A percentile compares a stretch with the other conserved stretches of the same genome.
Conservation (phyloP, 1,284 basidiomycete genomes). For the Mycena citricolor region DNA sequence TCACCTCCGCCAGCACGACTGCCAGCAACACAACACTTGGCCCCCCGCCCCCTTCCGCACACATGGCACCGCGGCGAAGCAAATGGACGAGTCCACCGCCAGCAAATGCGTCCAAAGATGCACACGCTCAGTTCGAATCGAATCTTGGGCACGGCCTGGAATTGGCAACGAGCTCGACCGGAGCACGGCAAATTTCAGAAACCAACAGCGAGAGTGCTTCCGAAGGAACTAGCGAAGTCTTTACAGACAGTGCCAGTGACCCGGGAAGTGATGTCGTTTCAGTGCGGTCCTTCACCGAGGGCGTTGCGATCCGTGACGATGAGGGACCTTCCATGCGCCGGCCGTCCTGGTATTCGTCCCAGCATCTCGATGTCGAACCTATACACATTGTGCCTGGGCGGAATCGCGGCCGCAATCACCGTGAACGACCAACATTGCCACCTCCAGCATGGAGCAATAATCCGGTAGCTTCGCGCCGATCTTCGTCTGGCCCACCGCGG, state of each 20-base stretch:
- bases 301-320: constrained; percentile 15
- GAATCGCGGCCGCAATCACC: constrained; percentile 20
- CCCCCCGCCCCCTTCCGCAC: constrained; percentile 53
- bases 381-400: constrained; percentile 1
- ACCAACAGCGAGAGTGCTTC: constrained; percentile 14
- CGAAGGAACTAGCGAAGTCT: constrained; percentile 21
- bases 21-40: constrained; percentile 34
- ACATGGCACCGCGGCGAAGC: constrained; percentile 74
- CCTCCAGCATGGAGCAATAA: constrained; percentile 15
- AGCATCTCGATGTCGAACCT: constrained; percentile 16
- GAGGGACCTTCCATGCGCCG: constrained; percentile 12
- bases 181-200: constrained; percentile 34
- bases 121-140: constrained; percentile 63
- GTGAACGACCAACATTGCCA: constrained; percentile 12
- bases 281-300: constrained; percentile 23
- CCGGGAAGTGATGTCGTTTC: constrained; percentile 23
- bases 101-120: constrained; percentile 66
- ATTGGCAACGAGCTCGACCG: constrained; percentile 63
- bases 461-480: constrained; percentile 16
- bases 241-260: constrained; percentile 23
- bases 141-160: constrained; percentile 62
- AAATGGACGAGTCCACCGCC: constrained; percentile 86
- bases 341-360: constrained; percentile 20
- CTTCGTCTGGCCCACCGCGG: constrained; percentile 21
- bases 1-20: constrained; percentile 41